These are phyloP conservation scores for Alternaria sp. DNA, from an alignment of 2,329 filamentous ascomycete species.

Conservation along the genomic window DNA sequence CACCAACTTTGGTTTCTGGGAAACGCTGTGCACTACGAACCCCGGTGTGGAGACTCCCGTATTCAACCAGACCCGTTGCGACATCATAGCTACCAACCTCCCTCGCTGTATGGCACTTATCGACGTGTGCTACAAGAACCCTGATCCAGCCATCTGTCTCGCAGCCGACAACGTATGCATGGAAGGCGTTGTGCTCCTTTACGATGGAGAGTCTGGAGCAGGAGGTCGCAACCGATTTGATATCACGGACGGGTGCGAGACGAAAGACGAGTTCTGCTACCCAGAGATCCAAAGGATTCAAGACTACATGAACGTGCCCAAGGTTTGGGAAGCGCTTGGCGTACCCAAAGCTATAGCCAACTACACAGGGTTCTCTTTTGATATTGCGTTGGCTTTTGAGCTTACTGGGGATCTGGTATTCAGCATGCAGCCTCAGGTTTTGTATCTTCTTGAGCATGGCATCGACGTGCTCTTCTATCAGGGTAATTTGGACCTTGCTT, in stretches of 20 bases:
- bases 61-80: constrained; percentile 56
- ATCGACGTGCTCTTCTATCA: constrained; percentile 51
- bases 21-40: constrained; percentile 56
- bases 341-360: constrained; percentile 43
- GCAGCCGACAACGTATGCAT: constrained; percentile 49
- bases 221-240: constrained; percentile 55
- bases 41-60: constrained; percentile 52
- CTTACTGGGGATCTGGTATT: constrained; percentile 37
- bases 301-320: constrained; percentile 44
- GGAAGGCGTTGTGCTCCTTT: constrained; percentile 49
- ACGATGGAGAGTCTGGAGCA: constrained; percentile 50
- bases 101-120: constrained; percentile 55
- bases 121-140: constrained; percentile 49
- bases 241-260: constrained; percentile 50
- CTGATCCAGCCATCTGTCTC: constrained; percentile 52
- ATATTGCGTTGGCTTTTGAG: constrained; percentile 36
- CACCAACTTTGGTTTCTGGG: constrained; percentile 54
- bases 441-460: constrained; percentile 45
- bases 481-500: constrained; percentile 51
- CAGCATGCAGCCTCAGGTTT: constrained; percentile 43
- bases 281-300: constrained; percentile 34
- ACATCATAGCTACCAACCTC: constrained; percentile 55
- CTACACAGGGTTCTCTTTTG: constrained; percentile 36
- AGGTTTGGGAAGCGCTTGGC: constrained; percentile 41
- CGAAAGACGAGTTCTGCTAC: constrained; percentile 50